Percentiles rank a stretch among this genome's conserved stretches.
These are phyloP conservation scores for Lachnellula suecica DNA, from an alignment of 2,329 filamentous ascomycete species.

Conservation along the genomic window DNA sequence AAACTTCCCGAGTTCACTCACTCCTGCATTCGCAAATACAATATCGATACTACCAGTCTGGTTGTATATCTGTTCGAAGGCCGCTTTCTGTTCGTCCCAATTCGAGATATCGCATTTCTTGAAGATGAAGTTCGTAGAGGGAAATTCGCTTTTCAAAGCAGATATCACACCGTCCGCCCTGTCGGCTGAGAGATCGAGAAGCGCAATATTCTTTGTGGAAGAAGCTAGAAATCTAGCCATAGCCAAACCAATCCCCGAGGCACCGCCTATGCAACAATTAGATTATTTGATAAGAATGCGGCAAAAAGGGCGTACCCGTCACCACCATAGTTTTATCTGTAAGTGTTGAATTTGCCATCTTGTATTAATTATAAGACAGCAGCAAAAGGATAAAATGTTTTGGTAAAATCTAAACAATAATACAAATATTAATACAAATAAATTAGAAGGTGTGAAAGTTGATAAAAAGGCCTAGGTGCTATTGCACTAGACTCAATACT, in stretches of 20 bases:
- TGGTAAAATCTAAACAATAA: too few relatives aligned
- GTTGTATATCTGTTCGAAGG: conserved; percentile 23
- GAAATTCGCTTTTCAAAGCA: conserved; percentile 11
- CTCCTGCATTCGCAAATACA: conserved; percentile 31
- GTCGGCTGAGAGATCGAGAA: conserved; percentile 19
- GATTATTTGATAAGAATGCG: neutral
- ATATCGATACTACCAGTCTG: conserved; percentile 27
- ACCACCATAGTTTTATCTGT: conserved; percentile 18
- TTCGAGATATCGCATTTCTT: conserved; percentile 28
- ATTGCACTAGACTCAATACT: too few relatives aligned
- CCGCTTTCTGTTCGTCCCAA: conserved; percentile 23
- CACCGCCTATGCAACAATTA: conserved; percentile 65
- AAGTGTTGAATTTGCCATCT: conserved; percentile 16
- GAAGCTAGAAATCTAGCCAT: conserved; percentile 51
- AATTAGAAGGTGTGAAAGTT: too few relatives aligned
- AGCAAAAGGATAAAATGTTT: too few relatives aligned
- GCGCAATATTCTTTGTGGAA: conserved; percentile 9
- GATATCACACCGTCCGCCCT: conserved; percentile 20
- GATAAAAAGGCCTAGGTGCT: too few relatives aligned
- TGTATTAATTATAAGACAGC: too few relatives aligned
- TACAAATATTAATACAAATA: too few relatives aligned
- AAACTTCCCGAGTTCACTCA: conserved; percentile 18
- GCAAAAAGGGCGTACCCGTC: conserved; percentile 11
- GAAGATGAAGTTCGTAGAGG: conserved; percentile 15
- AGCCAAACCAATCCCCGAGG: conserved; percentile 73